Evolutionary conservation across 805 yeast genomes (phyloP), one percentile per base, ranked within the genome.

Genomic region (Hanseniaspora valbyensis): DNA sequence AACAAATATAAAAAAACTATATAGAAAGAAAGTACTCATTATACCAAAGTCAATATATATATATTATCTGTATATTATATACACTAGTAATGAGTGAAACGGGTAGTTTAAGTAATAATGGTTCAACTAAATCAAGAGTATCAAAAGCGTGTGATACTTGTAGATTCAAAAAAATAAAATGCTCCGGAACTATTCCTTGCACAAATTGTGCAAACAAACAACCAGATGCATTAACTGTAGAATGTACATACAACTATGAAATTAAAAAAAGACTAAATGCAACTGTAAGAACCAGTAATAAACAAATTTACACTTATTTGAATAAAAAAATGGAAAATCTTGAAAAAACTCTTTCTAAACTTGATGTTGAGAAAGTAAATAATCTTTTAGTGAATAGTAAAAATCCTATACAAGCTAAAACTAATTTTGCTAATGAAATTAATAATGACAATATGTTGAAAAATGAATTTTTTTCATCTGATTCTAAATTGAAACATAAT

Each of bases 61-160:
- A n/a, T n/a, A n/a, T n/a, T n/a, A n/a, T n/a, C n/a, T n/a, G n/a
- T n/a, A n/a, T n/a, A n/a, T n/a, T n/a, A n/a, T n/a, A n/a, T n/a
- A n/a, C n/a, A n/a, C n/a, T n/a, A n/a, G n/a, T n/a, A n/a, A n/a
- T n/a, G n/a, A n/a, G n/a, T n/a, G n/a, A n/a, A n/a, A n/a, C n/a
- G n/a, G n/a, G n/a, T n/a, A n/a, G n/a, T n/a, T n/a, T n/a, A n/a
- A n/a, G n/a, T n/a, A n/a, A n/a, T n/a, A n/a, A 21, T 32, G 16
- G 14, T 8, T 22, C 30, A 7, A 14, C 18, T 9, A 40, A 10
- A 5, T n/a, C 33, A 13, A 24, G 26, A 19, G 39, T 43, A 4
- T n/a, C n/a, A 5, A 50, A 45, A 34, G 44, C 39, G 3, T 51
- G 53, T 25, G 53, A 51, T 30, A 16, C 46, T 12, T 51, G 53